A percentile compares a stretch with the other conserved stretches of the same genome.
These are phyloP conservation scores for Rhizopogon roseolus DNA, from an alignment of 768 basidiomycete genomes.

Conservation along the genomic window DNA sequence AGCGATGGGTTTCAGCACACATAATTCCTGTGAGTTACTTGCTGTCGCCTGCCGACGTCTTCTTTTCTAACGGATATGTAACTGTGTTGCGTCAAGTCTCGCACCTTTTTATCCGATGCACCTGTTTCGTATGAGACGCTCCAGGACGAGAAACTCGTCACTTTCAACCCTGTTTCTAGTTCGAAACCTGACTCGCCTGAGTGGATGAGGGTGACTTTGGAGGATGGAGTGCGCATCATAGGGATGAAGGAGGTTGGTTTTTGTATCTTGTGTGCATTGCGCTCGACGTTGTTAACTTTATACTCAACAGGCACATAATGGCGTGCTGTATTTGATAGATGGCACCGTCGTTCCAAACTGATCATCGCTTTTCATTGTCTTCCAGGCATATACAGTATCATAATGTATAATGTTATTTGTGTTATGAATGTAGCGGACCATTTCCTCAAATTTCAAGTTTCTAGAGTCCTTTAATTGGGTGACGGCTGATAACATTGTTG, in stretches of 20 bases:
- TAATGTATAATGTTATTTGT: neutral
- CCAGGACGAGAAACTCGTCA: conserved; percentile 51
- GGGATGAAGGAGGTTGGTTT: conserved; percentile 55
- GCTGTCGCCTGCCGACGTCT: neutral
- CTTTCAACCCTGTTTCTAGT: conserved; percentile 37
- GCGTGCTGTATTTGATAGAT: conserved; percentile 40
- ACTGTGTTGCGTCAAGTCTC: conserved; percentile 26
- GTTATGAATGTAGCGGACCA: neutral
- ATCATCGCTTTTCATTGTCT: neutral
- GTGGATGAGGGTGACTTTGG: conserved; percentile 58
- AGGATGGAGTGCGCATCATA: conserved; percentile 51
- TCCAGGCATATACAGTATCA: neutral
- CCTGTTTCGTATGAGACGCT: conserved; percentile 51
- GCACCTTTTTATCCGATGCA: conserved; percentile 35
- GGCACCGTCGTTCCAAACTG: conserved; percentile 24
- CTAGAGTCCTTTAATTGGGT: neutral
- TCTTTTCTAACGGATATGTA: neutral
- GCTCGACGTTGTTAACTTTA: neutral
- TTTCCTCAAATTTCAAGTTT: neutral
- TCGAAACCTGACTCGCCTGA: conserved; percentile 36
- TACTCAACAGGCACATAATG: conserved; percentile 33
- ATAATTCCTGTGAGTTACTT: conserved; percentile 66
- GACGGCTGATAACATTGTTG: neutral
- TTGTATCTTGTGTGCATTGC: neutral
- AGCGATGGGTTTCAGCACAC: conserved; percentile 78